Evolutionary conservation across 2,329 filamentous ascomycete genomes (phyloP), one percentile per base, ranked within the genome.

Genomic region (Colletotrichum euphorbiae): DNA sequence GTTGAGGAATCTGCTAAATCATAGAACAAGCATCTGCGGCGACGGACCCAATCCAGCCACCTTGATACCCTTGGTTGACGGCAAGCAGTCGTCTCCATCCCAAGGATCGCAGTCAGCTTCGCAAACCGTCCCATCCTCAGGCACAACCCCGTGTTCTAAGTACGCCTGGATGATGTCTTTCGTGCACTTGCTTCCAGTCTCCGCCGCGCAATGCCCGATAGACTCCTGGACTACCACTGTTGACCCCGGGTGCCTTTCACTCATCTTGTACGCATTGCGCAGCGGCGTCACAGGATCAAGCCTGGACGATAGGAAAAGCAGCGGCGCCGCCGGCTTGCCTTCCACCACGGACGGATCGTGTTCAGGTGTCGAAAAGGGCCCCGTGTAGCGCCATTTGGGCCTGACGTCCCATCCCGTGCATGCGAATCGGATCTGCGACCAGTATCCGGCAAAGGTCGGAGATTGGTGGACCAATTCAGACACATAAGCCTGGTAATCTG

Each of bases 231-330:
- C 66, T 21, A 78, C 65, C 11, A 80, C 70, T 1, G 67, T 67
- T 1, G 77, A 71, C 15, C 74, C 75, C 1, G 74, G 74, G 51
- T 79, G 76, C 6, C 54, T 19, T 38, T 50, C 57, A 6, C 74
- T 70, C 72, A 76, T 77, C 36, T 59, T 64, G 6, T 69, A 73
- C 42, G 81, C 75, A 74, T 82, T 78, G 66, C 77, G 57, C 42
- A 81, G 70, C 5, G 83, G 83, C 28, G 83, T 85, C 11, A 84
- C 80, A 12, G 84, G 83, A 62, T 85, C 83, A 6, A 80, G 76
- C 6, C 75, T 69, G 60, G 80, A 81, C 11, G 79, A 77, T 3
- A 85, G 69, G 72, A 83, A 83, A 31, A 85, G 72, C 28, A 85
- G 68, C 4, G 83, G 83, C 4, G 80, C 79, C 0, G 74, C 73